Percentiles rank a stretch among this genome's conserved stretches.
These are phyloP conservation scores for Pleomassaria siparia DNA, from an alignment of 2,329 filamentous ascomycete species.

Conservation along the genomic window DNA sequence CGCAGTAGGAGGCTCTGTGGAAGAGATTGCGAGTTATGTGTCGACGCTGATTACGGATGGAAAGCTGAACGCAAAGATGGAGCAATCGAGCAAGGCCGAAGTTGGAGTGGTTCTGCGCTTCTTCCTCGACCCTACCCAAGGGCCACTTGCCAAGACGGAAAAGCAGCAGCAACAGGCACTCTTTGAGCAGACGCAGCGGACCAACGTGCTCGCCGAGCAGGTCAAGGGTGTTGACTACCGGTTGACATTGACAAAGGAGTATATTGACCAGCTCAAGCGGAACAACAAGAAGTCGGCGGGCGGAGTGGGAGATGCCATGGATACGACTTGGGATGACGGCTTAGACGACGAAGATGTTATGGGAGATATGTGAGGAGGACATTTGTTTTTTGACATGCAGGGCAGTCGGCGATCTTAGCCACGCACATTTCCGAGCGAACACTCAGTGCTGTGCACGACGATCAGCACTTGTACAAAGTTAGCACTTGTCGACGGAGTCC, in stretches of 20 bases:
- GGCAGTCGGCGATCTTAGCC: conserved; percentile 3
- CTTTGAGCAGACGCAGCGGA: conserved; percentile 51
- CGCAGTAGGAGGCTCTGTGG: conserved; percentile 52
- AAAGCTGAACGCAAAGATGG: conserved; percentile 54
- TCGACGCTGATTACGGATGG: conserved; percentile 55
- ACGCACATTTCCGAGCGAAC: background rate
- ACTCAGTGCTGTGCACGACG: conserved; percentile 3
- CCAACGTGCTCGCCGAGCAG: conserved; percentile 53
- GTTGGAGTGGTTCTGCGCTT: conserved; percentile 57
- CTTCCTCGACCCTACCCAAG: conserved; percentile 42
- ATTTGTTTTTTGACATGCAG: background rate
- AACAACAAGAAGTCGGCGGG: conserved; percentile 44
- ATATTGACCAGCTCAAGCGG: conserved; percentile 56
- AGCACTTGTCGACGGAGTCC: conserved; percentile 7
- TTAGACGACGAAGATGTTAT: conserved; percentile 45
- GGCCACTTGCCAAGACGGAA: conserved; percentile 42
- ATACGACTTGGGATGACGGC: conserved; percentile 38
- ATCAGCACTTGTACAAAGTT: conserved; percentile 10
- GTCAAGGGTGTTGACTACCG: conserved; percentile 58
- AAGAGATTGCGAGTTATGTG: conserved; percentile 56
- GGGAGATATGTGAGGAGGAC: conserved; percentile 28
- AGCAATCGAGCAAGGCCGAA: conserved; percentile 43
- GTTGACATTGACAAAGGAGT: conserved; percentile 61
- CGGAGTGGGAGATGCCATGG: conserved; percentile 39
- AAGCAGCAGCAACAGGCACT: conserved; percentile 49